Evolutionary conservation across 2,329 filamentous ascomycete species (phyloP).

Genomic region (Aschersonia sp.): DNA sequence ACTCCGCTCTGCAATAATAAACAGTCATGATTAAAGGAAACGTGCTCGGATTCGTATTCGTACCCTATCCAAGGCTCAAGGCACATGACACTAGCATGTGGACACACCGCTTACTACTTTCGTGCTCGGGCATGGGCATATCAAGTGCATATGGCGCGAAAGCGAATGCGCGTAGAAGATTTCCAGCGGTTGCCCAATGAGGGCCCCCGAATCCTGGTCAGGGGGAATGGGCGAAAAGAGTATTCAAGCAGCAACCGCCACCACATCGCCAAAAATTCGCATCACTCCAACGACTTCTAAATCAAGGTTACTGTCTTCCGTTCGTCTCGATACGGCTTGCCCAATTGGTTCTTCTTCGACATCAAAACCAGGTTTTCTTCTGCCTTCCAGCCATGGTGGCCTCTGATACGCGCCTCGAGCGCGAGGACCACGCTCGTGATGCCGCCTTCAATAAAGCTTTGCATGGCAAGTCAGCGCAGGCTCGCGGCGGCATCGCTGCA

Average conservation of each 20-base stretch:
- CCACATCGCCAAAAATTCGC: too few relatives aligned
- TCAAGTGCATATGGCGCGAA: neutral
- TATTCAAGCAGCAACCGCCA: too few relatives aligned
- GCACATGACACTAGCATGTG: too few relatives aligned
- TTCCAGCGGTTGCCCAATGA: constrained; percentile 5
- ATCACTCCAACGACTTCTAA: too few relatives aligned
- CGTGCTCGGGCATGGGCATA: too few relatives aligned
- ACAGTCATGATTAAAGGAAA: neutral
- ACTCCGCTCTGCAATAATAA: too few relatives aligned
- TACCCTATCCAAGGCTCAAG: neutral
- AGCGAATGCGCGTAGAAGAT: neutral
- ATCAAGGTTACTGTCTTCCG: too few relatives aligned
- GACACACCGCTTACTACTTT: too few relatives aligned
- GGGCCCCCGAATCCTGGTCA: neutral
- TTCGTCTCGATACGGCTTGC: too few relatives aligned
- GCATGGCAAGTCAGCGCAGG: constrained; percentile 59
- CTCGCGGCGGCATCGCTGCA: constrained; percentile 60
- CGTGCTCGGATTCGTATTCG: constrained; percentile 8
- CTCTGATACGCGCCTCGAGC: constrained; percentile 44
- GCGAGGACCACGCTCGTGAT: constrained; percentile 74
- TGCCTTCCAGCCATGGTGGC: constrained; percentile 26
- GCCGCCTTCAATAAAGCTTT: constrained; percentile 81
- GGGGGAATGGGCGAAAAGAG: neutral
- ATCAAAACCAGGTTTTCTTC: neutral
- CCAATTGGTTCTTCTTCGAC: too few relatives aligned